Evolutionary conservation across 1,284 basidiomycete genomes (phyloP), one percentile per base, ranked within the genome.

Genomic region (Trametes polyzona): DNA sequence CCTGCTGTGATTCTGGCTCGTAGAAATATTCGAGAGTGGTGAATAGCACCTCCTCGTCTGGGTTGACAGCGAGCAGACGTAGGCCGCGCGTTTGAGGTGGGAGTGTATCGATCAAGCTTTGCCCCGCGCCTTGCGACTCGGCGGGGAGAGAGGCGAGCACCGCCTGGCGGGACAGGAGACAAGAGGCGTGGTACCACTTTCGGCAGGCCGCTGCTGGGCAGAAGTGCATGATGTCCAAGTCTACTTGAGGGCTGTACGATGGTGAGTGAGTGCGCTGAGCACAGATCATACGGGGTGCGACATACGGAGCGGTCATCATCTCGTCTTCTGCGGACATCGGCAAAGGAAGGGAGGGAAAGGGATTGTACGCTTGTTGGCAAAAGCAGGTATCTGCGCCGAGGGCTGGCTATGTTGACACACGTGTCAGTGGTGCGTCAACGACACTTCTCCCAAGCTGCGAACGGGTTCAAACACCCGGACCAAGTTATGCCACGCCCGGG

Each of bases 111-210:
- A 57, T 14, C 24, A 52, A 23, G 1, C 44, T 30, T 19, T 17
- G n/a, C n/a, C n/a, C n/a, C n/a, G n/a, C n/a, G n/a, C n/a, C n/a
- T n/a, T n/a, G n/a, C n/a, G n/a, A n/a, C 9, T 42, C 52, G 11
- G 42, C 11, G 10, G 39, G 40, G 8, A 40, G 16, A 14, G 24
- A 23, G 26, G 65, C 58, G 32, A 57, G n/a, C 24, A 52, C 23
- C 0, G 43, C 35, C 16, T 17, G 24, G n/a, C 36, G 39, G 6
- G 43, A 9, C 1, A 2, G 3, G 2, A 70, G 61, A 47, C 69
- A 70, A 2, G 33, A 39, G 3, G 42, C n/a, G 41, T 70, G 69
- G 47, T 61, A 68, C 69, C 69, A 70, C 24, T 36, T 62, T 2
- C 62, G 57, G 42, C 69, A 70, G 1, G 40, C 33, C 4, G 57